Percentiles rank a stretch among this genome's conserved stretches.
These are phyloP conservation scores for Takashimella tepidaria DNA, from an alignment of 1,284 basidiomycete genomes.

Conservation along the genomic window DNA sequence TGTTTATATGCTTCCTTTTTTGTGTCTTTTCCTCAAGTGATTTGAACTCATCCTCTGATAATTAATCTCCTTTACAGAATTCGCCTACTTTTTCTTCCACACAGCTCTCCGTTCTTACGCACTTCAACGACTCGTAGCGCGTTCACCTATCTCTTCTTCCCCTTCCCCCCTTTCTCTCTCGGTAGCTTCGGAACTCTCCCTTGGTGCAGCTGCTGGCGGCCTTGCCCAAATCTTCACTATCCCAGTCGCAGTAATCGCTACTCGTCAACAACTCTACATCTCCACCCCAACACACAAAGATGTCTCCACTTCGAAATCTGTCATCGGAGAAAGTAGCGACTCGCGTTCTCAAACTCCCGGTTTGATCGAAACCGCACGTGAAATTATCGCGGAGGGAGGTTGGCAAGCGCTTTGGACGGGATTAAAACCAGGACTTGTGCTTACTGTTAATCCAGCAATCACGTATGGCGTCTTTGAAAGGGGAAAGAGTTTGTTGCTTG, in stretches of 20 bases:
- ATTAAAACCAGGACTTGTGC: conserved; percentile 82
- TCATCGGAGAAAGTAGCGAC: neutral
- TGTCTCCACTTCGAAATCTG: conserved; percentile 1
- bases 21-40: no score
- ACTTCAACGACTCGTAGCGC: conserved; percentile 36
- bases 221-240: conserved; percentile 98
- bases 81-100: conserved; percentile 99
- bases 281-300: conserved; percentile 1
- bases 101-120: conserved; percentile 67
- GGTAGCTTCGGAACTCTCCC: conserved; percentile 73
- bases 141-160: conserved; percentile 30
- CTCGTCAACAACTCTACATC: conserved; percentile 85
- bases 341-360: conserved; percentile 30
- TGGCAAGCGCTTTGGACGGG: conserved; percentile 90
- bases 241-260: conserved; percentile 95
- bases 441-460: conserved; percentile 96
- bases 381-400: conserved; percentile 91
- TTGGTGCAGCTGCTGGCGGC: conserved; percentile 89
- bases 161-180: no score
- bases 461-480: conserved; percentile 96
- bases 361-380: conserved; percentile 63
- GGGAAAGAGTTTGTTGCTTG: conserved; percentile 56
- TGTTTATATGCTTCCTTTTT: neutral
- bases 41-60: no score
- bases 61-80: conserved; percentile 79